Percentiles rank a stretch among this genome's conserved stretches.
These are phyloP conservation scores for Arachnopeziza araneosa DNA, from an alignment of 2,329 filamentous ascomycete genomes.

Conservation along the genomic window DNA sequence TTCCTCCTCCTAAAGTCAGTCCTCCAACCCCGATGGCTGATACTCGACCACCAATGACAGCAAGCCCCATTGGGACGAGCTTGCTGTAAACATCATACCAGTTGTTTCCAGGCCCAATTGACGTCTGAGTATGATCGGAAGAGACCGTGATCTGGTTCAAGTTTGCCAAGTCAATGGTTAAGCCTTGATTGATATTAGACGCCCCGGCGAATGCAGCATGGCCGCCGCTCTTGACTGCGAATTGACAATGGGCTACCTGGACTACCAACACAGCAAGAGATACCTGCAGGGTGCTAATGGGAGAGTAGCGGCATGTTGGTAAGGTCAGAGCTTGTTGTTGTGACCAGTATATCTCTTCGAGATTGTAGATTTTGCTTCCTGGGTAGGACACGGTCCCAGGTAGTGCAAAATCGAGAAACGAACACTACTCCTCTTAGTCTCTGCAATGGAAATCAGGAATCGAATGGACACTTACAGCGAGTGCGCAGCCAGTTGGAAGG, in stretches of 20 bases:
- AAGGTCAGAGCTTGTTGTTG: neutral
- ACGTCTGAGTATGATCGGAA: slow-evolving; percentile 24
- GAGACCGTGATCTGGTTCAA: slow-evolving; percentile 22
- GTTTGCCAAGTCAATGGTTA: slow-evolving; percentile 42
- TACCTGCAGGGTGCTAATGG: neutral
- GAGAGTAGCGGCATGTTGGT: neutral
- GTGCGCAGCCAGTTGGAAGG: neutral
- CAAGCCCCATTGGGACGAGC: slow-evolving; percentile 29
- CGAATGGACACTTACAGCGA: neutral
- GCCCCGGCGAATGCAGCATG: slow-evolving; percentile 35
- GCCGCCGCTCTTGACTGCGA: slow-evolving; percentile 21
- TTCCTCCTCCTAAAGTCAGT: slow-evolving; percentile 20
- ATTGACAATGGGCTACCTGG: slow-evolving; percentile 7
- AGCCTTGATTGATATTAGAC: slow-evolving; percentile 44
- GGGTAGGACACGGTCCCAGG: neutral
- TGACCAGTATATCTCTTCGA: neutral
- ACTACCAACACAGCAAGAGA: neutral
- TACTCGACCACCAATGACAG: slow-evolving; percentile 34
- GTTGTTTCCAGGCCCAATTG: slow-evolving; percentile 32
- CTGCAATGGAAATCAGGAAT: neutral
- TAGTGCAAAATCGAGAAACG: neutral
- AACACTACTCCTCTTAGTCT: neutral
- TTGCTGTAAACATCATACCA: slow-evolving; percentile 35
- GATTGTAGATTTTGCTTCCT: neutral
- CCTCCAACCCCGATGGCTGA: slow-evolving; percentile 19